phyloP scores from a whole-genome alignment of 2,329 filamentous ascomycete species.

The Fusarium anguioides region DNA sequence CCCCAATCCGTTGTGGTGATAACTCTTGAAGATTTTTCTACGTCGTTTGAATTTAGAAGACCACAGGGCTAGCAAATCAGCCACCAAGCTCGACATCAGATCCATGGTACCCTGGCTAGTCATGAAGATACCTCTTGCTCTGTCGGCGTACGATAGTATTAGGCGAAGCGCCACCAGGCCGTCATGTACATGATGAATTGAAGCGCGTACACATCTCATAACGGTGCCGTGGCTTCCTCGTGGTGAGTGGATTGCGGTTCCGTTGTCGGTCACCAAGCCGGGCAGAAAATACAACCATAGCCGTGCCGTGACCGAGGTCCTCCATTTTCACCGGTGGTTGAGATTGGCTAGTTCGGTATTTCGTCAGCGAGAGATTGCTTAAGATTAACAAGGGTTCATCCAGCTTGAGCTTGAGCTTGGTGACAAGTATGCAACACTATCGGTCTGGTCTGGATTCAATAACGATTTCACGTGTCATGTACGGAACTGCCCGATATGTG shows the following conservation, averaged over 20 bases:
- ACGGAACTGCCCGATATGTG: conserved; percentile 27
- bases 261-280: conserved; percentile 26
- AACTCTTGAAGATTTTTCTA: conserved; percentile 9
- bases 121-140: conserved; percentile 10
- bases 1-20: neutral
- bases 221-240: conserved; percentile 12
- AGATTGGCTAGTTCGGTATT: conserved; percentile 23
- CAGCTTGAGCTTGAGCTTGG: no score
- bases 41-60: conserved; percentile 2
- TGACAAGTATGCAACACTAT: neutral
- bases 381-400: conserved; percentile 18
- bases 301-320: neutral
- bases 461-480: conserved; percentile 21
- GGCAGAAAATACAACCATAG: conserved; percentile 28
- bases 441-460: neutral
- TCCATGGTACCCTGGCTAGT: neutral
- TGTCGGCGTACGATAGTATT: neutral
- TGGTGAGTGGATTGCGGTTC: conserved; percentile 22
- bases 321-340: neutral
- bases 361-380: conserved; percentile 26
- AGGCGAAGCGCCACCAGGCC: conserved; percentile 3
- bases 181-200: conserved; percentile 2
- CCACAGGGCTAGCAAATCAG: conserved; percentile 15
- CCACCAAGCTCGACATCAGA: conserved; percentile 3
- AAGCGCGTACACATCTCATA: neutral